A percentile compares a stretch with the other conserved stretches of the same genome.
phyloP scores from a whole-genome alignment of 306 rosid species.

The Glycyrrhiza uralensis region DNA sequence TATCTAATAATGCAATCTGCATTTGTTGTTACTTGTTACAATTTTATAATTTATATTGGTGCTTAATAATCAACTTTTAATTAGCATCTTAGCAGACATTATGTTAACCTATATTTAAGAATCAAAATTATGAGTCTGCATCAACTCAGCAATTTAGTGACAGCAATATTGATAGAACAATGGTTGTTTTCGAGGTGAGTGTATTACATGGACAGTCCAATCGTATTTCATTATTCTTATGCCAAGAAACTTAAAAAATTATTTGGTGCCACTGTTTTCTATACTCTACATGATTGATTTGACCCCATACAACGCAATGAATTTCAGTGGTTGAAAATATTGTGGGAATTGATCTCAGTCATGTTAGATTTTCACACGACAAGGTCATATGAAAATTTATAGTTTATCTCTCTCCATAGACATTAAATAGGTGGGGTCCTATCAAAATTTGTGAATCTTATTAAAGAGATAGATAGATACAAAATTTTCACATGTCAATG shows the following conservation, averaged over 20 bases:
- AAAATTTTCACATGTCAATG: not conserved
- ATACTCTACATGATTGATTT: not conserved
- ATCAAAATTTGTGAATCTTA: not conserved
- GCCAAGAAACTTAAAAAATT: not conserved
- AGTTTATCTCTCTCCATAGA: not conserved
- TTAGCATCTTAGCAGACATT: not conserved
- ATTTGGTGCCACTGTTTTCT: not conserved
- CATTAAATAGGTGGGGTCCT: not conserved
- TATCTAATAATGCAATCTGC: conserved; percentile 1
- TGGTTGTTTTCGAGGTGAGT: conserved; percentile 7
- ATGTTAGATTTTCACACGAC: not conserved
- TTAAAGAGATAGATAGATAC: not conserved
- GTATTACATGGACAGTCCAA: not conserved
- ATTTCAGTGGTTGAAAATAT: conserved; percentile 9
- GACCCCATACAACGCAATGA: not conserved
- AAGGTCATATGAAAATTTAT: not conserved
- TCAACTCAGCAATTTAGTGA: conserved; percentile 1
- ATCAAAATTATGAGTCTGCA: not conserved
- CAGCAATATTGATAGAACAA: not conserved
- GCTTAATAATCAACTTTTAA: conserved; percentile 4
- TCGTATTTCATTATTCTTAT: not conserved
- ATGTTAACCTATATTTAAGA: conserved; percentile 8
- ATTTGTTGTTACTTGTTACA: not conserved
- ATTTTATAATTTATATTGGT: not conserved
- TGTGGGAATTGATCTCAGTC: not conserved